These are phyloP conservation scores for Papiliotrema laurentii DNA, from an alignment of 1,284 basidiomycete species.

Conservation along the genomic window DNA sequence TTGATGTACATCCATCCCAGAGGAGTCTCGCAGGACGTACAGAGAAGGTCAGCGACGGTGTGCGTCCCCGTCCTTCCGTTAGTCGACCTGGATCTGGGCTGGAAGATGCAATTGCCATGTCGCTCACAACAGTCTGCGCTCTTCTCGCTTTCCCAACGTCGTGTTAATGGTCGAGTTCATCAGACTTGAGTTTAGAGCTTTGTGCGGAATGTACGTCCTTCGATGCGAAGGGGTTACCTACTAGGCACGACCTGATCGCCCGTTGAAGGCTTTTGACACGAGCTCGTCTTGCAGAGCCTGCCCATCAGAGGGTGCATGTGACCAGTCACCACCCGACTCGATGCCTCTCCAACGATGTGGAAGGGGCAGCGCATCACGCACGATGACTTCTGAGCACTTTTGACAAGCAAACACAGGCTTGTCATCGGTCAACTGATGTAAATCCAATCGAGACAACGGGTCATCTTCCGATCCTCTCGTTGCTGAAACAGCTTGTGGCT, in stretches of 20 bases:
- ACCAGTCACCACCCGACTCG: background rate
- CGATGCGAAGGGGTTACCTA: conserved; percentile 14
- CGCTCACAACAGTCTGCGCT: conserved; percentile 42
- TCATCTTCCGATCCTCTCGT: background rate
- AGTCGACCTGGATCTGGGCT: background rate
- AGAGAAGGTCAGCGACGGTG: conserved; percentile 45
- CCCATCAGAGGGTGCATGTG: background rate
- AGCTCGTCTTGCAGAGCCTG: conserved; percentile 47
- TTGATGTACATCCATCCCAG: conserved; percentile 48
- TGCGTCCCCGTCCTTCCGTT: conserved; percentile 42
- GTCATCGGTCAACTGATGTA: conserved; percentile 36
- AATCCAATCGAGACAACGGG: conserved; percentile 16
- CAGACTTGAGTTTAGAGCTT: too few species aligned
- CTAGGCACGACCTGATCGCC: conserved; percentile 45
- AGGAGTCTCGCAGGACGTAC: conserved; percentile 33
- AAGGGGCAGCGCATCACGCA: too few species aligned
- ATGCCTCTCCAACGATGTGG: too few species aligned
- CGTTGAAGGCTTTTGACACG: conserved; percentile 46
- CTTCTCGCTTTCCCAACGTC: conserved; percentile 38
- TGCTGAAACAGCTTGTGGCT: too few species aligned
- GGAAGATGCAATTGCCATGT: too few species aligned
- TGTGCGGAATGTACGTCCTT: background rate
- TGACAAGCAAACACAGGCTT: conserved; percentile 39
- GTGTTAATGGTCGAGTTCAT: conserved; percentile 49
- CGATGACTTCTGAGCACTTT: conserved; percentile 39